Conservation (phyloP, 495 filamentous ascomycete genomes). For the Aspergillus mulundensis region DNA sequence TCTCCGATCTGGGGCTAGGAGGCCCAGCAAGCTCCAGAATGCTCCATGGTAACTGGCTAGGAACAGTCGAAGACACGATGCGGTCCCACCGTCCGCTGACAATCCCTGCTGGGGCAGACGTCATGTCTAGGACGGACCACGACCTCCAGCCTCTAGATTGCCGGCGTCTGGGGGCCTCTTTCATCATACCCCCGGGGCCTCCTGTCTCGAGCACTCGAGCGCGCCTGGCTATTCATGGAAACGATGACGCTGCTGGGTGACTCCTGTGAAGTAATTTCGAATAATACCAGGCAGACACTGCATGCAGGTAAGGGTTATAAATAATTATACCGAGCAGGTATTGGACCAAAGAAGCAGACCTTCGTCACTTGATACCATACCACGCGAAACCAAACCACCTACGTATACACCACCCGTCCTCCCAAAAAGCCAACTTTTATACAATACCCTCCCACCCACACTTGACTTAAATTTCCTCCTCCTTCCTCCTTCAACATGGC, state of each 20-base stretch:
- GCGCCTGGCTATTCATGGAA: not conserved
- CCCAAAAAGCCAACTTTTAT: not conserved
- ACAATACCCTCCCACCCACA: not conserved
- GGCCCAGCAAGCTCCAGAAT: not conserved
- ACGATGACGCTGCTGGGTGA: conserved; percentile 2
- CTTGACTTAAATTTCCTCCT: not conserved
- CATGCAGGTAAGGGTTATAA: not conserved
- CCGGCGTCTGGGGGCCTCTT: not conserved
- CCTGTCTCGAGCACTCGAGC: not conserved
- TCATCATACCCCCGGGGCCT: conserved; percentile 1
- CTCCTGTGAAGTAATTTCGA: conserved; percentile 3
- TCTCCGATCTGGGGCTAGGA: not conserved
- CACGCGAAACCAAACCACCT: not conserved
- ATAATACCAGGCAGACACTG: not conserved
- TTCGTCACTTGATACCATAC: not conserved
- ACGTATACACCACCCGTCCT: not conserved
- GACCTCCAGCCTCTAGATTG: not conserved
- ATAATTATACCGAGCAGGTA: not conserved
- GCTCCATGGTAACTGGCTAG: not conserved
- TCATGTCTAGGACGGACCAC: not conserved
- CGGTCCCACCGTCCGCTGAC: not conserved
- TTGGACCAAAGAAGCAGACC: not conserved
- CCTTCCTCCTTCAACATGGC: not conserved
- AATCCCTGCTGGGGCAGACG: not conserved
- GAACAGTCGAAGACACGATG: not conserved